Evolutionary conservation across 441 rosid genomes (phyloP).

Genomic region (Pelargonium cotyledonis): DNA sequence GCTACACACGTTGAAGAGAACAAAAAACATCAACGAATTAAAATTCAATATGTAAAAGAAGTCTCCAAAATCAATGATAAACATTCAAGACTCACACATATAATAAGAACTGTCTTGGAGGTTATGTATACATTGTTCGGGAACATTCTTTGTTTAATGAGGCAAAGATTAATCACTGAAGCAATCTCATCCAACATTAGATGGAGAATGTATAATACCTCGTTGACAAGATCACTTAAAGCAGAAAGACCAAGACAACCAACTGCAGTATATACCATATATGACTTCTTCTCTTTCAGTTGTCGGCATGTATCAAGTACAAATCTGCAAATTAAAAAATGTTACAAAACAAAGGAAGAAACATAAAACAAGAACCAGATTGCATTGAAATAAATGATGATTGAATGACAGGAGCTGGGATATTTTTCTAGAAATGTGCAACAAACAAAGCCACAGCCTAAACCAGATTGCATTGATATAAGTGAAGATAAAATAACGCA

Average conservation of each 20-base stretch:
- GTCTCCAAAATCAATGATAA: background rate
- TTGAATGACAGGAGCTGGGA: too few species aligned
- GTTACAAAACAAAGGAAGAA: background rate
- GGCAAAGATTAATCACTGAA: too few species aligned
- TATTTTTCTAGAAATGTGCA: background rate
- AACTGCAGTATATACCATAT: constrained; percentile 79
- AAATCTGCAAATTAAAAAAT: constrained; percentile 44
- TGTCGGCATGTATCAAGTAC: constrained; percentile 70
- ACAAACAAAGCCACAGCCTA: background rate
- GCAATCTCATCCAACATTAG: background rate
- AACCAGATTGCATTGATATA: background rate
- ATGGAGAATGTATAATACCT: constrained; percentile 37
- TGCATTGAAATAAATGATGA: too few species aligned
- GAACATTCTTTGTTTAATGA: too few species aligned
- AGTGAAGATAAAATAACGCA: background rate
- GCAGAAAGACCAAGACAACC: constrained; percentile 75
- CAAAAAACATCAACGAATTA: background rate
- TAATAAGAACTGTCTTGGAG: background rate
- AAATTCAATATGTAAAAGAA: background rate
- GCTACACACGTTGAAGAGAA: background rate
- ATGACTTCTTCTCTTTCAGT: constrained; percentile 81
- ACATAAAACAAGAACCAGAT: background rate
- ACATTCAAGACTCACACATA: background rate
- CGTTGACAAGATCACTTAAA: constrained; percentile 52
- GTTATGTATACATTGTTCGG: background rate